Conservation (phyloP, 2,329 filamentous ascomycete species). For the Fusarium proliferatum region DNA sequence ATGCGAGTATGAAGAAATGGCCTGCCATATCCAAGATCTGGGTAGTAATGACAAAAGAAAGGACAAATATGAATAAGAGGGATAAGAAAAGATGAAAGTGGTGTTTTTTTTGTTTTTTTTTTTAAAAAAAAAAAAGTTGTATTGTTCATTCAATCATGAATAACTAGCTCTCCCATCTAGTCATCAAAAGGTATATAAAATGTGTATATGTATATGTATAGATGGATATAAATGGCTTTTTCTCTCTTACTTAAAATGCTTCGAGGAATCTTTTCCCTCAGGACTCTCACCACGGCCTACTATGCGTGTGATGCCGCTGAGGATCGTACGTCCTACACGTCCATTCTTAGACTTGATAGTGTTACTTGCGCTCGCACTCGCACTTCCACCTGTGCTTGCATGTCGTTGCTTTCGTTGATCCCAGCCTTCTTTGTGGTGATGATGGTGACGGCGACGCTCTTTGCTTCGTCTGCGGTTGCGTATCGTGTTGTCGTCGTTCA, state of each 20-base stretch:
- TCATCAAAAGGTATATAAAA: conserved; percentile 24
- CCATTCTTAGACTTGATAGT: conserved; percentile 52
- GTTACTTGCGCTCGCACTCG: conserved; percentile 44
- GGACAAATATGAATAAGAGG: background rate
- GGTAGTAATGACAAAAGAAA: background rate
- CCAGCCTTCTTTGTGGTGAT: conserved; percentile 44
- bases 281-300: conserved; percentile 55
- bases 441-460: conserved; percentile 48
- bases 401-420: conserved; percentile 46
- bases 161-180: conserved; percentile 26
- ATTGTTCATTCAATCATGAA: conserved; percentile 37
- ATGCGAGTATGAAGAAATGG: background rate
- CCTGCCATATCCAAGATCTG: background rate
- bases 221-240: conserved; percentile 3
- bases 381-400: conserved; percentile 43
- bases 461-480: conserved; percentile 46
- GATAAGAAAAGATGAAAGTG: background rate
- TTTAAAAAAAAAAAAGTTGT: background rate
- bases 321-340: conserved; percentile 55
- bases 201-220: conserved; percentile 2
- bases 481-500: conserved; percentile 39
- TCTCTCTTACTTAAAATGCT: conserved; percentile 17
- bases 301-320: conserved; percentile 59
- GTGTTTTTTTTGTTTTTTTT: too few species aligned
- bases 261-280: conserved; percentile 47